phyloP scores from a whole-genome alignment of 345 rosid species.

The Sapria himalayana region DNA sequence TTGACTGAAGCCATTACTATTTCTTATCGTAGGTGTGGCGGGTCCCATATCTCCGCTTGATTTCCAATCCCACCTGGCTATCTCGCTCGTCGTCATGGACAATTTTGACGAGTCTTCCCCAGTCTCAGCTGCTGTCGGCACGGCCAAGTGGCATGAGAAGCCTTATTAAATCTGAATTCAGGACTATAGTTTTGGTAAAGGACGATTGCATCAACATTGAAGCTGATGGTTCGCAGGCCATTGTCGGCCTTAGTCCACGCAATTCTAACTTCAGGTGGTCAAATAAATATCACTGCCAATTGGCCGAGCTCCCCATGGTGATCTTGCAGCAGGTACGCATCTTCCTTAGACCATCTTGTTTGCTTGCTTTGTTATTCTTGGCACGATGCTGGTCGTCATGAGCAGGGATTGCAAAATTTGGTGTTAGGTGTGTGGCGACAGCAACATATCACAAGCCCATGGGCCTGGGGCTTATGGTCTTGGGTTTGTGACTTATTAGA shows the following conservation, averaged over 20 bases:
- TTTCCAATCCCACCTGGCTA: conserved; percentile 89
- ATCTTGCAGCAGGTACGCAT: conserved; percentile 72
- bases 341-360: no score
- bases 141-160: conserved; percentile 23
- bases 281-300: conserved; percentile 64
- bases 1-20: no score
- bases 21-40: conserved; percentile 55
- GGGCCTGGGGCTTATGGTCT: no score
- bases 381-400: no score
- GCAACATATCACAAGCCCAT: no score
- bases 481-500: no score
- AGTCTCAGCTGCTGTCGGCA: conserved; percentile 20
- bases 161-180: conserved; percentile 43
- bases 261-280: conserved; percentile 41
- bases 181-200: conserved; percentile 53
- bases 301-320: conserved; percentile 53
- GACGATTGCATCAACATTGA: conserved; percentile 57
- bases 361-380: no score
- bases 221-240: conserved; percentile 87
- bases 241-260: conserved; percentile 47
- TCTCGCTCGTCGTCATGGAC: conserved; percentile 90
- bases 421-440: no score
- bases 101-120: conserved; percentile 57
- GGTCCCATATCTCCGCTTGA: conserved; percentile 67
- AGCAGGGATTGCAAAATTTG: no score